Evolutionary conservation across 441 rosid species (phyloP).

Genomic region (Theobroma grandiflorum): DNA sequence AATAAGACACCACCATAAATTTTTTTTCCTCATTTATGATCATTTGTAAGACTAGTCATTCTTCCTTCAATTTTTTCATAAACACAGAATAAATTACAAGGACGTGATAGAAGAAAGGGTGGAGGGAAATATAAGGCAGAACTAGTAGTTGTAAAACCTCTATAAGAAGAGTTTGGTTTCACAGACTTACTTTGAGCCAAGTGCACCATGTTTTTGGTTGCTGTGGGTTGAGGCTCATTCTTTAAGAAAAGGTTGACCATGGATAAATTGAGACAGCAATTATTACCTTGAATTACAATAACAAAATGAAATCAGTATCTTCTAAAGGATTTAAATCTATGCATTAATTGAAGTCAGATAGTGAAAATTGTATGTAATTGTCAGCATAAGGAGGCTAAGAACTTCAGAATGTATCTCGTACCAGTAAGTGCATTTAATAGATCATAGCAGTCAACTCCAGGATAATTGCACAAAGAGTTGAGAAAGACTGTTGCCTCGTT

Average conservation of each 20-base stretch:
- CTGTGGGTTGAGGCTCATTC: constrained; percentile 85
- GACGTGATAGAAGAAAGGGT: too few species aligned
- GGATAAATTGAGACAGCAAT: constrained; percentile 86
- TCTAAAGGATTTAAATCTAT: neutral
- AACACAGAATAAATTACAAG: too few species aligned
- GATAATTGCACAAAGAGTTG: constrained; percentile 61
- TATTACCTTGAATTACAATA: constrained; percentile 54
- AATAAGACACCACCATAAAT: neutral
- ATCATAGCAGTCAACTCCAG: constrained; percentile 79
- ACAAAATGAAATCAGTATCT: neutral
- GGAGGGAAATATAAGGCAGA: neutral
- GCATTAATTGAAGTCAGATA: neutral
- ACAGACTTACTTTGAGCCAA: constrained; percentile 77
- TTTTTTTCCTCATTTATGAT: neutral
- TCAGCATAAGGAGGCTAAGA: neutral
- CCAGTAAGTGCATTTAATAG: constrained; percentile 70
- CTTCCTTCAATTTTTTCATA: too few species aligned
- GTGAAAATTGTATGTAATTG: neutral
- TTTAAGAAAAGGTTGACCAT: constrained; percentile 62
- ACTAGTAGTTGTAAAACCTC: neutral
- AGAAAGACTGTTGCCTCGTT: constrained; percentile 51
- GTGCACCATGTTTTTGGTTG: constrained; percentile 91
- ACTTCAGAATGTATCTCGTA: constrained; percentile 22
- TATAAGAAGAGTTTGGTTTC: neutral
- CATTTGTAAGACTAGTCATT: too few species aligned